Base-by-base conservation (phyloP, 805 yeast species). In the Cyberlindnera mississippiensis region DNA sequence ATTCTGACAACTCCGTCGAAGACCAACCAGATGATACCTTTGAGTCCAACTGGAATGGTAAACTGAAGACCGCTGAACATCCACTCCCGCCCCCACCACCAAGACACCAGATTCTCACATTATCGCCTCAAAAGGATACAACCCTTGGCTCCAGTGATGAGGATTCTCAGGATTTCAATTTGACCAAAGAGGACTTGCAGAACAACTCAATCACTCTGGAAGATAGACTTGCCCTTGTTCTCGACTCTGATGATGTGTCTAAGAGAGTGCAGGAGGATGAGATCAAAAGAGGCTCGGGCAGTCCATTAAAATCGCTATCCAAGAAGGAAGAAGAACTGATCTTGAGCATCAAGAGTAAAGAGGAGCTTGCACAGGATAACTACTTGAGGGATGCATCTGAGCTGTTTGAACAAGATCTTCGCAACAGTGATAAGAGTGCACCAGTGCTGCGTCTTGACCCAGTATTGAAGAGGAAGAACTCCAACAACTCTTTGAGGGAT, bases 171-270 rank as follows among this genome's bases (percentile, higher is more conserved):
- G 67, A 64, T 15, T 37, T 51, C 29, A 48, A 50, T 7, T 41
- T 61, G 14, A 57, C 62, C 3, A 58, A 52, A 8, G 60, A 58
- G 15, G 60, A 63, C 1, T 34, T 64, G 6, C 36, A 41, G 13
- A 42, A 45, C 13, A 48, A 45, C 42, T 52, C 53, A 44, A 63
- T 54, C 56, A 62, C 60, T 37, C 55, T 74, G 30, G 69, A 69
- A 45, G 72, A 74, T 45, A 72, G 69, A 51, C 58, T 75, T 41
- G 72, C 70, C 41, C 60, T 73, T 2, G 70, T 67, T 33, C 57
- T 74, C 13, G 59, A 60, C 24, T 45, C 49, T 12, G 47, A 52
- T 18, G 55, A 53, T 2, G 40, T 57, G 2, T 44, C 59, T 8
- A 42, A 48, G 40, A 46, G 50, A 40, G 51, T 55, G 18, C 55